Evolutionary conservation across 352 stramenopile species (phyloP).

Genomic region (Sclerospora graminicola): DNA sequence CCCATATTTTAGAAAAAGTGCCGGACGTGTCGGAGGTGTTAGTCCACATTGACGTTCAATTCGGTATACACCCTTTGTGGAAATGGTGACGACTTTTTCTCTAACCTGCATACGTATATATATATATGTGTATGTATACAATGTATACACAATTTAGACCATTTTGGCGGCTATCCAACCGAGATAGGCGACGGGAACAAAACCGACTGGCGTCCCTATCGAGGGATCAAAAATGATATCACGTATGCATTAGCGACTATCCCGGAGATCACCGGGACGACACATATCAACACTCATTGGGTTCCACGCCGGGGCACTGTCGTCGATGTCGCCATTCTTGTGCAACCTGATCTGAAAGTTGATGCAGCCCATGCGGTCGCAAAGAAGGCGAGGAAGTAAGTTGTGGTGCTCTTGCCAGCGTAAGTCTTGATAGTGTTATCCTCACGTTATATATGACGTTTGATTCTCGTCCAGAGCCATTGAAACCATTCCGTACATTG

Average conservation of each 20-base stretch:
- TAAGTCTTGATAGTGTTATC: too few species aligned
- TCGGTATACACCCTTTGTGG: slow-evolving; percentile 22
- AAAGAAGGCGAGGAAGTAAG: slow-evolving; percentile 60
- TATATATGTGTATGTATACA: background rate
- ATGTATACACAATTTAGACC: too few species aligned
- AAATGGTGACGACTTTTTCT: background rate
- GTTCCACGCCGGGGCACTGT: slow-evolving; percentile 54
- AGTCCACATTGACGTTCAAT: slow-evolving; percentile 78
- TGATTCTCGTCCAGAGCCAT: slow-evolving; percentile 38
- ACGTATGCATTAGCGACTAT: slow-evolving; percentile 46
- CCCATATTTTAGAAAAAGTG: slow-evolving; percentile 54
- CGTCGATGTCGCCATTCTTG: slow-evolving; percentile 71
- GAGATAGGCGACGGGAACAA: slow-evolving; percentile 24
- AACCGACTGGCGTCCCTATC: slow-evolving; percentile 62
- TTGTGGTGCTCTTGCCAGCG: too few species aligned
- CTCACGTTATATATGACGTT: background rate
- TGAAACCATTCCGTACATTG: slow-evolving; percentile 67
- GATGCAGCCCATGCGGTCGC: slow-evolving; percentile 58
- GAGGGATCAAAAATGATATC: slow-evolving; percentile 65
- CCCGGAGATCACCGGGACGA: slow-evolving; percentile 56
- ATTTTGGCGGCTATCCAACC: slow-evolving; percentile 16
- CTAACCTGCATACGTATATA: background rate
- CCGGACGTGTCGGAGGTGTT: slow-evolving; percentile 80
- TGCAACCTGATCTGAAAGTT: slow-evolving; percentile 68
- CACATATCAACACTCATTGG: slow-evolving; percentile 81